Base-by-base conservation (phyloP, 108 stramenopile species). In the Aurantiochytrium sp. region DNA sequence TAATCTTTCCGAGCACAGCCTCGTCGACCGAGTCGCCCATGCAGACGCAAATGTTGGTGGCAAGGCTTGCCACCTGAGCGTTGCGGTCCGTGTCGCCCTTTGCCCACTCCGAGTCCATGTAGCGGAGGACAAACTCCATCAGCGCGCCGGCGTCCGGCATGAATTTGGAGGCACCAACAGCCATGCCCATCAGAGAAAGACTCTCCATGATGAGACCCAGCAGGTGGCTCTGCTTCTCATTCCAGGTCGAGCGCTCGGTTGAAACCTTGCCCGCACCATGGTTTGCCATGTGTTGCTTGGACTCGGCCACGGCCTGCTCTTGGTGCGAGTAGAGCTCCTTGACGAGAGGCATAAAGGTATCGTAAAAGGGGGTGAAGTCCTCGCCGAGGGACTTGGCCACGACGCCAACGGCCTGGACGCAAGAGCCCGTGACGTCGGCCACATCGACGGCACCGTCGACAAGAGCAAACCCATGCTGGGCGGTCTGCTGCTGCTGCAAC, bases 91-190 rank as follows among this genome's bases (percentile, higher is more conserved):
- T 16, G 76, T 83, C 76, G 51, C 76, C 76, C 49, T 53, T 47
- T 43, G n/a, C 51, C 76, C 76, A 83, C 10, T 53, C 76, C 14
- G 76, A 21, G 76, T 83, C 76, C 76, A 83, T 83, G 76, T 83
- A 83, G 49, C 51, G 45, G 45, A 53, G n/a, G 28, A 83, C 51
- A 47, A 83, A 53, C 45, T 83, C 51, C 49, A 83, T 53, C 43
- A 83, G 76, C 19, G 19, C 51, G 23, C 51, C 51, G n/a, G 76
- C 76, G 28, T 83, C 76, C n/a, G 45, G 45, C 51, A 12, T 6
- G 76, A 83, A 83, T 4, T 53, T 47, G 4, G 45, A 43, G 25
- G 45, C 51, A 12, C 76, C 76, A 12, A 83, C 76, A 47, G 76
- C 76, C 45, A 47, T 83, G n/a, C 76, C 76, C 76, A 83, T 83